Evolutionary conservation across 2,329 filamentous ascomycete genomes (phyloP).

Genomic region (Paraconiothyrium sp.): DNA sequence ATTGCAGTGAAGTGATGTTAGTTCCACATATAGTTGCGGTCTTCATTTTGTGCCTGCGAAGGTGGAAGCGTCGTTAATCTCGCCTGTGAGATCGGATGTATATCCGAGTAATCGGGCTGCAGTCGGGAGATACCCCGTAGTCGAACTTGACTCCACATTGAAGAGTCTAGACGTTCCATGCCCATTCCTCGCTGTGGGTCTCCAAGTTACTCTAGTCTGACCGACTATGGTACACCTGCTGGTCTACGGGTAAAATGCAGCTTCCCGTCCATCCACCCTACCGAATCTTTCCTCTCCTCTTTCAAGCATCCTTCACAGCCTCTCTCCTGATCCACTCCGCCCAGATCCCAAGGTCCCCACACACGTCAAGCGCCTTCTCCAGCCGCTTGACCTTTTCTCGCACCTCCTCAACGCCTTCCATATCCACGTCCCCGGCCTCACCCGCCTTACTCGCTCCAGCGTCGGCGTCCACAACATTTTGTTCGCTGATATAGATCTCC

Average conservation of each 20-base stretch:
- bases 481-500: conserved; percentile 65
- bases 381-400: conserved; percentile 46
- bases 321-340: conserved; percentile 58
- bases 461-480: conserved; percentile 60
- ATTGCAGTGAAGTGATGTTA: too few relatives aligned
- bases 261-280: not conserved
- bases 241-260: not conserved
- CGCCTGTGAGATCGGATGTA: too few relatives aligned
- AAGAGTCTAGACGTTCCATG: not conserved
- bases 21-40: too few relatives aligned
- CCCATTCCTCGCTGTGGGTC: not conserved
- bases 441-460: not conserved
- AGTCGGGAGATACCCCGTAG: too few relatives aligned
- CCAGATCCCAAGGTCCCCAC: conserved; percentile 62
- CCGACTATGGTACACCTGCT: not conserved
- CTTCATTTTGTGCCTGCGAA: too few relatives aligned
- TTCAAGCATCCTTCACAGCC: conserved; percentile 14
- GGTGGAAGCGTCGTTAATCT: too few relatives aligned
- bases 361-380: conserved; percentile 56
- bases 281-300: not conserved
- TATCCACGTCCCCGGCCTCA: conserved; percentile 26
- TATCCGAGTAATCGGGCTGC: too few relatives aligned
- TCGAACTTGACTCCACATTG: too few relatives aligned
- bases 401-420: conserved; percentile 37
- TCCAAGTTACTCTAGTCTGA: not conserved